A percentile compares a stretch with the other conserved stretches of the same genome.
phyloP scores from a whole-genome alignment of 306 rosid species.

The Erythrophleum fordii region DNA sequence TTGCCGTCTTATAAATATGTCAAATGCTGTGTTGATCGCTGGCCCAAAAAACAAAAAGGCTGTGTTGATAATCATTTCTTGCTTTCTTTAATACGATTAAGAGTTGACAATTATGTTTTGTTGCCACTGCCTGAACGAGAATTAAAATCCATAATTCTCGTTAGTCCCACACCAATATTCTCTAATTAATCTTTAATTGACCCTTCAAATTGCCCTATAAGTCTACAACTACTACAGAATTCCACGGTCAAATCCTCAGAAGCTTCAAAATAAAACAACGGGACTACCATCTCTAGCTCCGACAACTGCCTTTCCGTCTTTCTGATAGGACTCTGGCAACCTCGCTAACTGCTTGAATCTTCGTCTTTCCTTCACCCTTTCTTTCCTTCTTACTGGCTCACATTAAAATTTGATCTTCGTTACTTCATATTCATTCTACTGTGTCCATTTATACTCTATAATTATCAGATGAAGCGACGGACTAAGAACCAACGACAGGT shows the following conservation, averaged over 20 bases:
- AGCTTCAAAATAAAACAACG: not conserved
- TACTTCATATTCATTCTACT: conserved; percentile 25
- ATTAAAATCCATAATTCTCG: not conserved
- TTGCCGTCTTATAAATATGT: conserved; percentile 25
- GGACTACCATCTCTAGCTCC: conserved; percentile 32
- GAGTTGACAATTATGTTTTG: not conserved
- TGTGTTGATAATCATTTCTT: not conserved
- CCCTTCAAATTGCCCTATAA: not conserved
- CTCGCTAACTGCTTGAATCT: not conserved
- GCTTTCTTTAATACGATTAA: not conserved
- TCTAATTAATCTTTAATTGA: not conserved
- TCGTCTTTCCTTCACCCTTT: not conserved
- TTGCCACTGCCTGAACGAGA: not conserved
- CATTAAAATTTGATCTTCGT: not conserved
- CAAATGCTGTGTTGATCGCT: conserved; percentile 22
- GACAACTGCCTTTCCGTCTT: not conserved
- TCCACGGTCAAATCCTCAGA: conserved; percentile 16
- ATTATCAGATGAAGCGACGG: conserved; percentile 57
- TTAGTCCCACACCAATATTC: not conserved
- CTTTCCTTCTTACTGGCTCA: conserved; percentile 13
- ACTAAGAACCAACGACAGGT: conserved; percentile 61
- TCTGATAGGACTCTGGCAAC: not conserved
- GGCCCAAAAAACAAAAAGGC: no score
- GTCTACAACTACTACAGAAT: not conserved
- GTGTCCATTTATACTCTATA: conserved; percentile 21